Evolutionary conservation across 192 early-diverging fungal species (phyloP).

Genomic region (Dissophora ornata): DNA sequence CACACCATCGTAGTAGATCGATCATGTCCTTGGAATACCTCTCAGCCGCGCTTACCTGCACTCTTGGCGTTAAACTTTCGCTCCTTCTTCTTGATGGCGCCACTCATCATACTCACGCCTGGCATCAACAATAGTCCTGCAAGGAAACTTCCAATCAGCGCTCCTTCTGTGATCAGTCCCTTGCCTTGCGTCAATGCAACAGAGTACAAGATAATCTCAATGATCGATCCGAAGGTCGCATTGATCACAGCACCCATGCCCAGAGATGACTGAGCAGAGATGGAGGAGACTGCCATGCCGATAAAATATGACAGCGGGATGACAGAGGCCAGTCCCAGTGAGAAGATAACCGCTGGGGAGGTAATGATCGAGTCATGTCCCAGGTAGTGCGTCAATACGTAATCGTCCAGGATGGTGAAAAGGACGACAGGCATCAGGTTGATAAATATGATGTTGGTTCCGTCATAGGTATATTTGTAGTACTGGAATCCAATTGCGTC

Average conservation of each 20-base stretch:
- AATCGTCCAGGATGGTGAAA: slow-evolving; percentile 88
- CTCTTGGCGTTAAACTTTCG: slow-evolving; percentile 95
- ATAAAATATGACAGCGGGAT: slow-evolving; percentile 97
- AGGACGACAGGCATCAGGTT: slow-evolving; percentile 87
- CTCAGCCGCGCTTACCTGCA: slow-evolving; percentile 74
- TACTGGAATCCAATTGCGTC: slow-evolving; percentile 90
- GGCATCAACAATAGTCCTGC: slow-evolving; percentile 93
- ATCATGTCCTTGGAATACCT: no score
- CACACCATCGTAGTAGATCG: no score
- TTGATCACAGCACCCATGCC: slow-evolving; percentile 98
- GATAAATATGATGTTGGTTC: slow-evolving; percentile 97
- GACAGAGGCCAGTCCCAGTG: slow-evolving; percentile 79
- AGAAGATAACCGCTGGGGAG: slow-evolving; percentile 68
- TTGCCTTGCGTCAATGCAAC: slow-evolving; percentile 92
- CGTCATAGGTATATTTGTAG: slow-evolving; percentile 96
- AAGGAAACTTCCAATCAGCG: slow-evolving; percentile 91
- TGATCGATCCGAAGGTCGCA: slow-evolving; percentile 96
- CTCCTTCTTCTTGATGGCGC: slow-evolving; percentile 91
- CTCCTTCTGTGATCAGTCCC: slow-evolving; percentile 87
- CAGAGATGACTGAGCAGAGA: slow-evolving; percentile 93
- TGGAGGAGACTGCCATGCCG: slow-evolving; percentile 94
- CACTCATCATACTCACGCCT: slow-evolving; percentile 93
- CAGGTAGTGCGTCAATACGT: slow-evolving; percentile 66
- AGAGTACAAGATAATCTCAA: slow-evolving; percentile 96
- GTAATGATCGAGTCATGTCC: slow-evolving; percentile 44